Conservation (phyloP, 1,284 basidiomycete species). For the Volvariella volvacea region DNA sequence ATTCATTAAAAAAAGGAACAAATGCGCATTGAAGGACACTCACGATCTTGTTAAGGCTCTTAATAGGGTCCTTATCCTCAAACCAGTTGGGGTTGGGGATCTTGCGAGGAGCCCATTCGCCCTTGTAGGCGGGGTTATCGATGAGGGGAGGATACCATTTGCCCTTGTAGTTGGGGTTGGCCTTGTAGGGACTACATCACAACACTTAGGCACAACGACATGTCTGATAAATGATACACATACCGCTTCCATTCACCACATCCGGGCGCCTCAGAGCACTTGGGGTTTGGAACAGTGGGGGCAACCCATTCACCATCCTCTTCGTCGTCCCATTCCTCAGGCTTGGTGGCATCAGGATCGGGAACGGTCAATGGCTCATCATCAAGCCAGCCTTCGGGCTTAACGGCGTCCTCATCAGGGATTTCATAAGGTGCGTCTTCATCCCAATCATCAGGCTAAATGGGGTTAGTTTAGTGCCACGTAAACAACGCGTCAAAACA, state of each 20-base stretch:
- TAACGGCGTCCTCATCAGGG: conserved; percentile 78
- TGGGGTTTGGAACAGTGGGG: conserved; percentile 84
- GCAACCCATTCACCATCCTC: conserved; percentile 99
- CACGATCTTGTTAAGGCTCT: conserved; percentile 79
- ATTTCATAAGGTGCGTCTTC: conserved; percentile 92
- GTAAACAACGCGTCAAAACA: conserved; percentile 7
- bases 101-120: conserved; percentile 88
- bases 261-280: conserved; percentile 84
- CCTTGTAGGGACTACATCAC: conserved; percentile 64
- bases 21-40: conserved; percentile 18
- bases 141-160: conserved; percentile 93
- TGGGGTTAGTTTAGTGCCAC: not conserved
- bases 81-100: conserved; percentile 92
- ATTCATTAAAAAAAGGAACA: conserved; percentile 9
- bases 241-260: conserved; percentile 90
- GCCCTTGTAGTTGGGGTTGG: conserved; percentile 93
- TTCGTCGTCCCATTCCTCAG: conserved; percentile 99
- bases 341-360: conserved; percentile 94
- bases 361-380: conserved; percentile 79
- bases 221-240: conserved; percentile 13
- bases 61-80: conserved; percentile 83
- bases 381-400: conserved; percentile 95
- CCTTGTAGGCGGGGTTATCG: conserved; percentile 97
- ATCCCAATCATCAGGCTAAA: conserved; percentile 92
- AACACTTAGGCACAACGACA: conserved; percentile 9